Evolutionary conservation across 2,329 filamentous ascomycete genomes (phyloP), one percentile per base, ranked within the genome.

Genomic region (Pseudogymnoascus destructans): DNA sequence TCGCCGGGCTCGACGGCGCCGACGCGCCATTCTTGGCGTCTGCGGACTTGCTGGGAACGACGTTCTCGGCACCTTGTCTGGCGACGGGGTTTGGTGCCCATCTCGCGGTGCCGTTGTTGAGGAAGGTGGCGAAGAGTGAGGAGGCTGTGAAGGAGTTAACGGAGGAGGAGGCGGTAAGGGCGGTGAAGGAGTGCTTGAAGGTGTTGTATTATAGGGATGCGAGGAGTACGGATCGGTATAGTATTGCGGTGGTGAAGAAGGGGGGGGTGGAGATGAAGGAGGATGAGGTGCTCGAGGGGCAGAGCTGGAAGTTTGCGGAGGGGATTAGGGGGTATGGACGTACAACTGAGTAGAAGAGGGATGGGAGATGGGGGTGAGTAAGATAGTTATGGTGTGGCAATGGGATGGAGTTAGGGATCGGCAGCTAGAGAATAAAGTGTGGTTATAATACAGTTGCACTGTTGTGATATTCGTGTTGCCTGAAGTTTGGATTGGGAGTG

Each of bases 281-380:
- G 73, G 76, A 87, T 67, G 87, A 95, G 77, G 84, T 90, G 79
- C 78, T 98, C 64, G 91, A 97, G 79, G 80, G 85, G 67, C 92
- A 97, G 80, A 96, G 90, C 80, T 97, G 92, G 93, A 90, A 88
- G 57, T 98, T 98, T 76, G 93, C 93, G 21, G 92, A 97, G 71
- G 81, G 85, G 66, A 96, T 98, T 72, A 86, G 83, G 73, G 93
- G 93, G 46, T 98, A 98, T 71, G 93, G 93, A 61, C 25, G 52
- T 17, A 55, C 52, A 30, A 55, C 52, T 7, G 52, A 55, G 52
- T 55, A 55, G 33, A 9, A 15, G 25, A 13, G 13, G 1, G 40
- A 15, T 15, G n/a, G 15, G 35, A 8, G 3, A 10, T 35, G 36
- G 21, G 23, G 13, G 5, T 5, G n/a, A n/a, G 42, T 10, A 30